These are phyloP conservation scores for Linum usitatissimum DNA, from an alignment of 345 rosid genomes.

Conservation along the genomic window DNA sequence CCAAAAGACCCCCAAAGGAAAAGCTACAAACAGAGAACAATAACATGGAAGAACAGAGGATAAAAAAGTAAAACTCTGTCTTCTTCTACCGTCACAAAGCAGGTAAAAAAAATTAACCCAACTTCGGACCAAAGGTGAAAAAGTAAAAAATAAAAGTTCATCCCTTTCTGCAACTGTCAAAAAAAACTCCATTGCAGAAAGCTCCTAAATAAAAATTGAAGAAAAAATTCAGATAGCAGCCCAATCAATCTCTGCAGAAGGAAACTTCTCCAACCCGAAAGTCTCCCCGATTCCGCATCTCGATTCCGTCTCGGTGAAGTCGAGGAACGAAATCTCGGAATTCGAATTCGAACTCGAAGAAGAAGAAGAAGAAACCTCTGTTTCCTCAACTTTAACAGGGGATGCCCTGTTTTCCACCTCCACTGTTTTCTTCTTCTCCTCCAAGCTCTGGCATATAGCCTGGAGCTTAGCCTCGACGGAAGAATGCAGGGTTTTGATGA, in stretches of 20 bases:
- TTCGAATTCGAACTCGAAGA: too few relatives aligned
- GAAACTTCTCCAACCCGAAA: constrained; percentile 54
- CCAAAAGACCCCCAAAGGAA: background rate
- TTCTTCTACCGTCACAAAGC: background rate
- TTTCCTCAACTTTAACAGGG: constrained; percentile 33
- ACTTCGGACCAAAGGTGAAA: background rate
- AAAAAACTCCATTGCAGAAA: constrained; percentile 52
- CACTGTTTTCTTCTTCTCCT: constrained; percentile 36
- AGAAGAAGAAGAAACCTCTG: constrained; percentile 15
- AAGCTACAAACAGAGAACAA: background rate
- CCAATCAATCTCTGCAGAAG: constrained; percentile 89
- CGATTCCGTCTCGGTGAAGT: constrained; percentile 31
- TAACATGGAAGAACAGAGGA: background rate
- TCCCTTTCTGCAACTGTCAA: constrained; percentile 39
- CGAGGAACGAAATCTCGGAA: constrained; percentile 40
- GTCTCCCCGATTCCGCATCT: constrained; percentile 31
- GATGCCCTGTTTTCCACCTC: constrained; percentile 45
- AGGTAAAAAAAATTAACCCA: background rate
- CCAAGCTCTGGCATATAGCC: constrained; percentile 67
- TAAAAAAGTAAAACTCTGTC: background rate
- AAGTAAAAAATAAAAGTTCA: too few relatives aligned
- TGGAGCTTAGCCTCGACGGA: constrained; percentile 77
- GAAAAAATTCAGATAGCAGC: constrained; percentile 31
- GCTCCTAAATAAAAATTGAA: constrained; percentile 10
- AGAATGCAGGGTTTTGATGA: constrained; percentile 80